phyloP scores from a whole-genome alignment of 805 yeast genomes.

The Candida golubevii region DNA sequence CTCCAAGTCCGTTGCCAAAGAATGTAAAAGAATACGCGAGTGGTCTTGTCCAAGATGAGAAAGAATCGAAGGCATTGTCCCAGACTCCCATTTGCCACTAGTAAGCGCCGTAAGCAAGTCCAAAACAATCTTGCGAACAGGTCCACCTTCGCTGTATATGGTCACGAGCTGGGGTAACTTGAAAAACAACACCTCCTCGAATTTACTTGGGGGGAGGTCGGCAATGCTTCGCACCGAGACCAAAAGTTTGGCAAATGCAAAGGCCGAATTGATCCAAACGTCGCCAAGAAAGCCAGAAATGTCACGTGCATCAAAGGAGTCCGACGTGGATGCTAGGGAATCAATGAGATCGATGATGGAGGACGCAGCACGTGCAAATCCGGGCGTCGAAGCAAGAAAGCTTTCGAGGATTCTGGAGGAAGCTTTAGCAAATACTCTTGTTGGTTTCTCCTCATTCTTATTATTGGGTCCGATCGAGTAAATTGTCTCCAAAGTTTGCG shows the following conservation, averaged over 20 bases:
- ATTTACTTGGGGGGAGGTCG: conserved; percentile 49
- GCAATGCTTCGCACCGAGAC: conserved; percentile 52
- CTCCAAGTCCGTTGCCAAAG: conserved; percentile 57
- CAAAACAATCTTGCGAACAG: conserved; percentile 49
- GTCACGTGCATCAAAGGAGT: conserved; percentile 38
- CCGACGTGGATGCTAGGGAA: conserved; percentile 34
- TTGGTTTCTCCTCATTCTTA: conserved; percentile 34
- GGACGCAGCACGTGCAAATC: conserved; percentile 48
- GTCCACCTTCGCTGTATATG: conserved; percentile 48
- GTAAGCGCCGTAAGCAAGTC: conserved; percentile 56
- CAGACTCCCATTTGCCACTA: conserved; percentile 50
- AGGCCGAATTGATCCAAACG: conserved; percentile 46
- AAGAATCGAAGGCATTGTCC: conserved; percentile 68
- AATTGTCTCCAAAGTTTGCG: conserved; percentile 47
- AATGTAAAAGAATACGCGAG: conserved; percentile 55
- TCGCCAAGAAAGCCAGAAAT: conserved; percentile 44
- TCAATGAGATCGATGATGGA: conserved; percentile 53
- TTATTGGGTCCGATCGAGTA: conserved; percentile 48
- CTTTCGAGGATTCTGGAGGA: conserved; percentile 48
- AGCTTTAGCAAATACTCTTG: conserved; percentile 48
- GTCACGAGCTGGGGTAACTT: conserved; percentile 54
- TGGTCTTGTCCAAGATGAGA: conserved; percentile 72
- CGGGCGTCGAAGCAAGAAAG: conserved; percentile 50
- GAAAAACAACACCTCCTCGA: conserved; percentile 59
- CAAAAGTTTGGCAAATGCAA: conserved; percentile 54